Evolutionary conservation across 129 eudicot genomes (phyloP).

Genomic region (Pulicaria dysenterica): DNA sequence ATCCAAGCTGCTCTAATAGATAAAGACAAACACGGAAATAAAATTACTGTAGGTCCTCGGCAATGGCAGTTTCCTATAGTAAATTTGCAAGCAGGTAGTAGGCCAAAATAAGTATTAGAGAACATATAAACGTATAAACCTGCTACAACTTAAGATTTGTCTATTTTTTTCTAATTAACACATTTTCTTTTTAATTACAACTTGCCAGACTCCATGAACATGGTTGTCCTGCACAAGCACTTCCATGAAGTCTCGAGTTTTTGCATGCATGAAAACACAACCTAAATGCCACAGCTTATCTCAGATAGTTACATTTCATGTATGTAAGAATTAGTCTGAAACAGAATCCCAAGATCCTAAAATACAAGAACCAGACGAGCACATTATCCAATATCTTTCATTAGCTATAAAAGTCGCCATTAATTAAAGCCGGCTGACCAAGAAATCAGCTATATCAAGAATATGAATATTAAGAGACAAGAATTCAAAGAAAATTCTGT

Average conservation of each 20-base stretch:
- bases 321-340: neutral
- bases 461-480: neutral
- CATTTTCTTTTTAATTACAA: neutral
- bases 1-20: constrained; percentile 66
- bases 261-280: constrained; percentile 6
- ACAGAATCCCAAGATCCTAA: neutral
- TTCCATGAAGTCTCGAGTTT: constrained; percentile 21
- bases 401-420: neutral
- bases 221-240: constrained; percentile 17
- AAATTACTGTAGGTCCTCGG: neutral
- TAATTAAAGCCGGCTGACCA: neutral
- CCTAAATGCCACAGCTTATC: neutral
- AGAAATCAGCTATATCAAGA: constrained; percentile 2
- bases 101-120: neutral
- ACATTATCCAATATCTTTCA: neutral
- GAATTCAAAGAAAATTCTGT: neutral
- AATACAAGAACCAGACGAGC: constrained; percentile 2
- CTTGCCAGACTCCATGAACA: neutral
- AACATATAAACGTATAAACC: neutral
- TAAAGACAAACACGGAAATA: constrained; percentile 12
- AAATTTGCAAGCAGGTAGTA: constrained; percentile 2
- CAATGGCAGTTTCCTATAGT: neutral
- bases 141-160: constrained; percentile 14
- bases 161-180: neutral
- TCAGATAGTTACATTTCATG: neutral